A percentile compares a stretch with the other conserved stretches of the same genome.
These are phyloP conservation scores for Tylopilus intermedius DNA, from an alignment of 768 basidiomycete species.

Conservation along the genomic window DNA sequence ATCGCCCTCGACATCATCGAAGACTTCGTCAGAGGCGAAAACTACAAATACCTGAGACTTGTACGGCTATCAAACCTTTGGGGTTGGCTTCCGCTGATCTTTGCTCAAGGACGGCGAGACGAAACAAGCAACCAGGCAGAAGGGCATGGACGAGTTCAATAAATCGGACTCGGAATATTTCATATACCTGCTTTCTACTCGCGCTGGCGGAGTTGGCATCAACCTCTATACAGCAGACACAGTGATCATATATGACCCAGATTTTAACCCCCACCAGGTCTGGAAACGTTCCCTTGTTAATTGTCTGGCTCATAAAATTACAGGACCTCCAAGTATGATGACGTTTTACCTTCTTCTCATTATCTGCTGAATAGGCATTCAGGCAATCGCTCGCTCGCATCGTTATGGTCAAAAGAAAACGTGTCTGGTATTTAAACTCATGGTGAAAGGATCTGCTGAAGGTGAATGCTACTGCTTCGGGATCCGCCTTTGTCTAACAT, in stretches of 20 bases:
- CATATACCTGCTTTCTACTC: conserved; percentile 86
- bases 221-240: conserved; percentile 92
- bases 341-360: background rate
- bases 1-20: conserved; percentile 84
- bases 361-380: conserved; percentile 8
- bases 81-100: conserved; percentile 5
- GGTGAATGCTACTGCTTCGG: conserved; percentile 39
- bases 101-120: conserved; percentile 77
- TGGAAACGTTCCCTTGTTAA: conserved; percentile 15
- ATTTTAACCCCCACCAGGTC: conserved; percentile 97
- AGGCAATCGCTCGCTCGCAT: conserved; percentile 94
- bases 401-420: conserved; percentile 94
- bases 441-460: conserved; percentile 93
- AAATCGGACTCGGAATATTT: conserved; percentile 80
- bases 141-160: conserved; percentile 94
- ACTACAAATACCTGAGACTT: conserved; percentile 71
- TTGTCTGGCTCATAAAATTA: conserved; percentile 9
- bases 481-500: conserved; percentile 3
- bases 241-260: conserved; percentile 89
- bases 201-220: conserved; percentile 92
- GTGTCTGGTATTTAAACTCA: conserved; percentile 91
- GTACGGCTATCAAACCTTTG: conserved; percentile 36
- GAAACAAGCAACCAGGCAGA: conserved; percentile 80
- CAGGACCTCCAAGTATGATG: conserved; percentile 82
- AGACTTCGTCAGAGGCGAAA: conserved; percentile 83